Evolutionary conservation across 116 monocot species (phyloP), one percentile per base, ranked within the genome.

Genomic region (Papilionanthe hybrid): DNA sequence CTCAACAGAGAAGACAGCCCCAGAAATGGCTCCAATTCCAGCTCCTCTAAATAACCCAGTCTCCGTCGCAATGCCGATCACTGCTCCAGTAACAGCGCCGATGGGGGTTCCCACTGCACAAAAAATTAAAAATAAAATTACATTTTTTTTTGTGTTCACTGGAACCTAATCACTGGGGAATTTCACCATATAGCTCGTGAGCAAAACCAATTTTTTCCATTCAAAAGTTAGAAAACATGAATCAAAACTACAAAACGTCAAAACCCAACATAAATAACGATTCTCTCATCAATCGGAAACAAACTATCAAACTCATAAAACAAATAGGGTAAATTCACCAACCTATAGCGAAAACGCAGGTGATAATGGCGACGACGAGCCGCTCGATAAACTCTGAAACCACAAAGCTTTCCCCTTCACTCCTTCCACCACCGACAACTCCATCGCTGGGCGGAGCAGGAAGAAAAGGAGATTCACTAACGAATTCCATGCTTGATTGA

Each of bases 21-120:
- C 89, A 50, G 89, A 90, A 42, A 90, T 87, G 6, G 87, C 89
- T 12, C 89, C 89, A 11, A 90, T 81, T 78, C 89, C 89, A 22
- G 87, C 87, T 0, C 87, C 87, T 23, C 87, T 29, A 41, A 87
- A 32, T 12, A 90, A 10, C 3, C 87, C 87, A 12, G 82, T 90
- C 79, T 87, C 89, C 1, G 87, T 87, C 2, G 83, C 82, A 29
- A 85, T 32, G 18, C 85, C 87, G 18, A 90, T 83, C 76, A 85
- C 22, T 48, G 81, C 85, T 41, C 89, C 89, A 4, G 82, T 85
- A 13, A 90, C 32, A 5, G 87, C 84, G 49, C 89, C 89, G 5
- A 77, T 79, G 2, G 80, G n/a, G 20, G 80, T 84, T 48, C 89
- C 84, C 71, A 89, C 89, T 89, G 81, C 60, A 88, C 28, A 22